A percentile compares a stretch with the other conserved stretches of the same genome.
Evolutionary conservation across 2,329 filamentous ascomycete genomes (phyloP).

Genomic region (Colletotrichum sp.): DNA sequence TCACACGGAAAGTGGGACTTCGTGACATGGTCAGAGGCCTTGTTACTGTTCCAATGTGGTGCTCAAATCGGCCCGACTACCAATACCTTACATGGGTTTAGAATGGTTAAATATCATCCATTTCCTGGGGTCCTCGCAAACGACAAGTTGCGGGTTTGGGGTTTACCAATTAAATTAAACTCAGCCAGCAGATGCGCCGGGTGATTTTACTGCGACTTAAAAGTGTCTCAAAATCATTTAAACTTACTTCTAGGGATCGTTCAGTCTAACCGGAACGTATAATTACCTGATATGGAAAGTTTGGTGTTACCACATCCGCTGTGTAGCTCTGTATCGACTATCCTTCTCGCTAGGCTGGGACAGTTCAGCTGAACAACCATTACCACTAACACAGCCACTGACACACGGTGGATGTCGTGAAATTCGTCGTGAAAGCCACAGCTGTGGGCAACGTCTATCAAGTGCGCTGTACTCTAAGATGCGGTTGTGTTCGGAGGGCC

Average conservation of each 20-base stretch:
- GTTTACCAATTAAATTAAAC: fast-evolving
- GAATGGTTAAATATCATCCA: fast-evolving
- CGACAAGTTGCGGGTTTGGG: too few relatives aligned
- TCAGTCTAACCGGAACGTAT: not conserved
- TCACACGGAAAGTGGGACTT: too few relatives aligned
- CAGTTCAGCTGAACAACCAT: not conserved
- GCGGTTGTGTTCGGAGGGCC: not conserved
- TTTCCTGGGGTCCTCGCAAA: not conserved
- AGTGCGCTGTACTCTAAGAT: fast-evolving
- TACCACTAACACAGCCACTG: fast-evolving
- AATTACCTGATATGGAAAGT: not conserved
- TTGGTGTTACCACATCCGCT: not conserved
- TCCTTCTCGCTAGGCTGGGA: too few relatives aligned
- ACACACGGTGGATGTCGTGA: fast-evolving
- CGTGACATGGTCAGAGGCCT: too few relatives aligned
- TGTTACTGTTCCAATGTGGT: too few relatives aligned
- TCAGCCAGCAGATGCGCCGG: not conserved
- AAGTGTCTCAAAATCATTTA: not conserved
- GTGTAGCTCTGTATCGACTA: not conserved
- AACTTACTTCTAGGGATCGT: fast-evolving
- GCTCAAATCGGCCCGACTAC: too few relatives aligned
- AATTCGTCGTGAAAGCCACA: not conserved
- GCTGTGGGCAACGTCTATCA: not conserved
- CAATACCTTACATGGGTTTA: fast-evolving
- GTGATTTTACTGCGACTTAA: not conserved